Conservation (phyloP, 148 eudicot genomes). For the Selenicereus undatus region DNA sequence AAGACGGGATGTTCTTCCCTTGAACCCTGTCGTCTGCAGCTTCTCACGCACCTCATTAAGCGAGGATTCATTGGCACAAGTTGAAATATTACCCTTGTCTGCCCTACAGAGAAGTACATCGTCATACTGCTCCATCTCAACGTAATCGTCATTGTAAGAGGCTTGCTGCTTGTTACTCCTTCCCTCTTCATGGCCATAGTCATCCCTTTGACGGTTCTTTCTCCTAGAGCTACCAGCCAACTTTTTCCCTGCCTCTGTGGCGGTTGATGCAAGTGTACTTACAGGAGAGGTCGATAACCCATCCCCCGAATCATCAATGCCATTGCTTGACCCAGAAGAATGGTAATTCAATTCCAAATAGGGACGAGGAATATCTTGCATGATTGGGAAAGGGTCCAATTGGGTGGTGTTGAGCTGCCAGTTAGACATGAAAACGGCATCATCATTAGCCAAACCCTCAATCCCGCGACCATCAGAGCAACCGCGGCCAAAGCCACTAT, state of each 20-base stretch:
- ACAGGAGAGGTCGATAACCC: conserved; percentile 27
- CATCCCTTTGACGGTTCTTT: conserved; percentile 45
- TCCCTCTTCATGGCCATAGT: conserved; percentile 31
- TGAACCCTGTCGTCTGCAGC: neutral
- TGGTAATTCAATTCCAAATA: conserved; percentile 19
- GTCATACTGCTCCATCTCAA: conserved; percentile 45
- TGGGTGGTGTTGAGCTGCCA: conserved; percentile 7
- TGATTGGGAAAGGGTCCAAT: conserved; percentile 5
- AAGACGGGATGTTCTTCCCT: neutral
- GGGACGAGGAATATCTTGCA: conserved; percentile 13
- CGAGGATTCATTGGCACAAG: conserved; percentile 7
- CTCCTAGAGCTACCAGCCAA: conserved; percentile 27
- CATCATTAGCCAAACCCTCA: conserved; percentile 14
- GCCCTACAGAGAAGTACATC: conserved; percentile 40
- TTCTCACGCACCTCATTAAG: conserved; percentile 9
- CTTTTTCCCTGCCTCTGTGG: conserved; percentile 6
- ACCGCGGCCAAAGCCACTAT: conserved; percentile 17
- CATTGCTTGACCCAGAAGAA: conserved; percentile 26
- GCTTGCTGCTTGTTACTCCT: conserved; percentile 55
- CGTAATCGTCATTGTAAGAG: conserved; percentile 38
- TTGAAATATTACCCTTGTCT: conserved; percentile 14
- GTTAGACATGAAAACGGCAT: conserved; percentile 2
- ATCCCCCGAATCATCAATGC: conserved; percentile 16
- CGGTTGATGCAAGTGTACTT: conserved; percentile 20
- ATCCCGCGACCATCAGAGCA: conserved; percentile 9